Conservation (phyloP, 352 stramenopile genomes). For the Pythium scleroteichum region DNA sequence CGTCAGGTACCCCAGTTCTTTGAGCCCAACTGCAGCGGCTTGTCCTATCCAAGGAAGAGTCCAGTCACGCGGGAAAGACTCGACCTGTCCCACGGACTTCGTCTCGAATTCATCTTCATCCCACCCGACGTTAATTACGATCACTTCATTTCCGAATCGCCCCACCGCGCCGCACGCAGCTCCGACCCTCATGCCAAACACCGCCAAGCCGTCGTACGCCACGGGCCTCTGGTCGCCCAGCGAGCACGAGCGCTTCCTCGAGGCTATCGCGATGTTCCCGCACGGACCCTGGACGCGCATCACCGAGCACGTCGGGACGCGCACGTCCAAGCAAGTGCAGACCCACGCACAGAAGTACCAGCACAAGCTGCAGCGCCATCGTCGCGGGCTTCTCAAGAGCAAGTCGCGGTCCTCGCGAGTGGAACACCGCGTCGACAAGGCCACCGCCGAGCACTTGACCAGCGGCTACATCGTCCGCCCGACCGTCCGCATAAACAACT, state of each 20-base stretch:
- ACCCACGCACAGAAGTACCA: slow-evolving; percentile 2
- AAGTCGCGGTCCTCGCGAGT: neutral
- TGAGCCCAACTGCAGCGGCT: no score
- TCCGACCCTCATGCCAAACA: neutral
- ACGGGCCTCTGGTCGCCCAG: slow-evolving; percentile 43
- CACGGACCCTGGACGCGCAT: slow-evolving; percentile 74
- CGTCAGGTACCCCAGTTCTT: no score
- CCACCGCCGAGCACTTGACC: neutral
- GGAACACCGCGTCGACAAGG: slow-evolving; percentile 1
- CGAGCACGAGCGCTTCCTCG: slow-evolving; percentile 76
- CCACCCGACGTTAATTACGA: no score
- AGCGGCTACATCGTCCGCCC: neutral
- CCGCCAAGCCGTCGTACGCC: neutral
- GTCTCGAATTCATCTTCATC: no score
- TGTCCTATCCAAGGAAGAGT: no score
- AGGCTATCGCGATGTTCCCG: slow-evolving; percentile 73
- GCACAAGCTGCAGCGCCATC: slow-evolving; percentile 72
- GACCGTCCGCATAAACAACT: neutral
- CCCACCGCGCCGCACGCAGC: no score
- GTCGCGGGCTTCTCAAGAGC: slow-evolving; percentile 59
- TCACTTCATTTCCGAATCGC: no score
- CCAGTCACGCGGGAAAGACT: neutral
- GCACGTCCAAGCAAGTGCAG: slow-evolving; percentile 40
- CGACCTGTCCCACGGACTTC: no score
- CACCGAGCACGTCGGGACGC: slow-evolving; percentile 65